A percentile compares a stretch with the other conserved stretches of the same genome.
Evolutionary conservation across 2,329 filamentous ascomycete genomes (phyloP).

Genomic region (Talaromyces albobiverticillius): DNA sequence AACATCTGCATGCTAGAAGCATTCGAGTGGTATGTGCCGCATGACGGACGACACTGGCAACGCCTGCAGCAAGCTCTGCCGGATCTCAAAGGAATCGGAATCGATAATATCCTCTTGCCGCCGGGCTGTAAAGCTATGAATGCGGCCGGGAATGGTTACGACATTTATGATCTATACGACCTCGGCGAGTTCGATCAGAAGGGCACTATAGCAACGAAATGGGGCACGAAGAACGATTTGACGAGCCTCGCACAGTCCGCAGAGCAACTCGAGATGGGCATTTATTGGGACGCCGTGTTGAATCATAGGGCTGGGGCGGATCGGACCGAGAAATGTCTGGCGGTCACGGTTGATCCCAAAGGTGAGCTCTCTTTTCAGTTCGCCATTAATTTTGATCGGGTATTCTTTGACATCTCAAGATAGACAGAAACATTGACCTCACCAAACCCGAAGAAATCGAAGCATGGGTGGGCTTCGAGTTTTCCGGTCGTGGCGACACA

Average conservation of each 20-base stretch:
- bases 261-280: conserved; percentile 51
- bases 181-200: conserved; percentile 73
- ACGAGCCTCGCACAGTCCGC: conserved; percentile 52
- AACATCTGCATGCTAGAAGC: conserved; percentile 61
- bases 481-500: conserved; percentile 57
- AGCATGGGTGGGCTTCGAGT: conserved; percentile 67
- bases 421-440: conserved; percentile 55
- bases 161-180: conserved; percentile 68
- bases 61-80: conserved; percentile 55
- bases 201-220: conserved; percentile 62
- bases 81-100: conserved; percentile 56
- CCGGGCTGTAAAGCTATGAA: conserved; percentile 67
- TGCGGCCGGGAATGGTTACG: conserved; percentile 63
- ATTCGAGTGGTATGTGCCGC: conserved; percentile 71
- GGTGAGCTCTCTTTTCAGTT: conserved; percentile 18
- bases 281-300: conserved; percentile 69
- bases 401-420: conserved; percentile 2
- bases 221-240: conserved; percentile 64
- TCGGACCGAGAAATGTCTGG: conserved; percentile 59
- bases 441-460: conserved; percentile 61
- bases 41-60: conserved; percentile 60
- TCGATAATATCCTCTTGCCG: conserved; percentile 66
- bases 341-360: conserved; percentile 61
- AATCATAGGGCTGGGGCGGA: conserved; percentile 72
- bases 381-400: too few relatives aligned